These are phyloP conservation scores for Aspergillus hiratsukae DNA, from an alignment of 2,329 filamentous ascomycete genomes.

Conservation along the genomic window DNA sequence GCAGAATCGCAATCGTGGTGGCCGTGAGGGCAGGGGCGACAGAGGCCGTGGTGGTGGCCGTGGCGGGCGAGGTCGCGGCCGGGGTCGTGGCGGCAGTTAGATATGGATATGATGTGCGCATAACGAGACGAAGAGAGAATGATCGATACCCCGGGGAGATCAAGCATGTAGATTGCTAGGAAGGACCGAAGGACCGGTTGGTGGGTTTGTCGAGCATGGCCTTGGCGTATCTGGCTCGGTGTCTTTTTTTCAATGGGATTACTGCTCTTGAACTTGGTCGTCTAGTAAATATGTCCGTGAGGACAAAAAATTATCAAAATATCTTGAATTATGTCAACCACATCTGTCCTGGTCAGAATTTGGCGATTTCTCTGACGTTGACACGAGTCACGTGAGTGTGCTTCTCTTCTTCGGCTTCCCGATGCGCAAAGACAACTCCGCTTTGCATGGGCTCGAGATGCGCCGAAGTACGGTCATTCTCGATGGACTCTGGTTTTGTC, in stretches of 20 bases:
- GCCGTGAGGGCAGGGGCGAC: constrained; percentile 37
- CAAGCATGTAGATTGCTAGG: constrained; percentile 24
- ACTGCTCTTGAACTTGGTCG: constrained; percentile 18
- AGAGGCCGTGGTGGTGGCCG: constrained; percentile 40
- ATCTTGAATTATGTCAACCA: no score
- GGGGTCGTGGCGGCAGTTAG: constrained; percentile 37
- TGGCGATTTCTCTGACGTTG: neutral
- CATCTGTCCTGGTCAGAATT: neutral
- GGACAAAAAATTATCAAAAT: neutral
- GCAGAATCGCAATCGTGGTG: constrained; percentile 39
- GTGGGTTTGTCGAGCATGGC: constrained; percentile 35
- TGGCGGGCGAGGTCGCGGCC: constrained; percentile 42
- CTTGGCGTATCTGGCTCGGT: constrained; percentile 38
- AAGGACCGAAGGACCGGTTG: constrained; percentile 24
- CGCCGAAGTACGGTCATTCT: constrained; percentile 26
- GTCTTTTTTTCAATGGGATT: constrained; percentile 24
- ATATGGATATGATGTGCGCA: constrained; percentile 3
- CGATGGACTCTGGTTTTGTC: constrained; percentile 40
- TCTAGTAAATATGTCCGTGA: constrained; percentile 9
- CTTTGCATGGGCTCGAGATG: constrained; percentile 26
- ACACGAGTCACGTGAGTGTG: constrained; percentile 13
- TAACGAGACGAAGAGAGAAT: constrained; percentile 18
- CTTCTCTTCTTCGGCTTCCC: constrained; percentile 4
- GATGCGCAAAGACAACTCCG: constrained; percentile 7
- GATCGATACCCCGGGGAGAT: constrained; percentile 35